A percentile compares a stretch with the other conserved stretches of the same genome.
Evolutionary conservation across 2,329 filamentous ascomycete genomes (phyloP).

Genomic region (Paracorniculantispora psalliotae): DNA sequence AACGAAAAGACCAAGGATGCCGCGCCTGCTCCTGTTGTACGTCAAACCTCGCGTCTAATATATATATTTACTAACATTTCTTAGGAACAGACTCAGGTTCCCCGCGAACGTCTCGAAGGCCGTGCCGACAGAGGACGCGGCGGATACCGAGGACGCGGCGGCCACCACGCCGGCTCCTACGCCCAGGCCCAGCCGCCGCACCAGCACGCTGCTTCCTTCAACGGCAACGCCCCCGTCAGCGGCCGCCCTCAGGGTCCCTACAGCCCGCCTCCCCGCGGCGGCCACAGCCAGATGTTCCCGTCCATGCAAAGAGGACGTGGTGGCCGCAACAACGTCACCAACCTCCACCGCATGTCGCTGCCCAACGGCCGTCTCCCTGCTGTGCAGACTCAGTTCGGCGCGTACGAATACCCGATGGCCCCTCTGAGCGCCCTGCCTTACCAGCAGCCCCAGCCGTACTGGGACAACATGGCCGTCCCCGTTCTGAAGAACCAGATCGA

Average conservation of each 20-base stretch:
- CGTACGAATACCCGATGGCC: conserved; percentile 37
- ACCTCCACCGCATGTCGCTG: conserved; percentile 36
- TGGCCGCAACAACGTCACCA: conserved; percentile 27
- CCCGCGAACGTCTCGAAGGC: conserved; percentile 32
- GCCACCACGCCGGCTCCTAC: conserved; percentile 35
- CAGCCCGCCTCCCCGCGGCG: conserved; percentile 39
- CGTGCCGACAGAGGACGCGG: conserved; percentile 40
- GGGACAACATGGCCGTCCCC: conserved; percentile 44
- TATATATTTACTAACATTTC: neutral
- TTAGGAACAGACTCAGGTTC: conserved; percentile 23
- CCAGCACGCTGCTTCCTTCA: conserved; percentile 28
- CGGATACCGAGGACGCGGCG: conserved; percentile 41
- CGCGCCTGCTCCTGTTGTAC: conserved; percentile 33
- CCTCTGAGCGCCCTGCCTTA: conserved; percentile 34
- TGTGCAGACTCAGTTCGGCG: conserved; percentile 30
- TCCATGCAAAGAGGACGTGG: conserved; percentile 26
- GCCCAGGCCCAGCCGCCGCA: too few relatives aligned
- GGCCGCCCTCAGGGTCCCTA: conserved; percentile 34
- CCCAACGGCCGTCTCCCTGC: conserved; percentile 34
- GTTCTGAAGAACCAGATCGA: conserved; percentile 57
- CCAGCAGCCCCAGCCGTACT: conserved; percentile 41
- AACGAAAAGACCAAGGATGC: conserved; percentile 40
- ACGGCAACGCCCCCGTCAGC: conserved; percentile 30
- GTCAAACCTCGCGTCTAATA: conserved; percentile 20
- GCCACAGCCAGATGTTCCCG: conserved; percentile 31